Conservation (phyloP, 2,329 filamentous ascomycete genomes). For the Arthrobotrys pseudoclavata region DNA sequence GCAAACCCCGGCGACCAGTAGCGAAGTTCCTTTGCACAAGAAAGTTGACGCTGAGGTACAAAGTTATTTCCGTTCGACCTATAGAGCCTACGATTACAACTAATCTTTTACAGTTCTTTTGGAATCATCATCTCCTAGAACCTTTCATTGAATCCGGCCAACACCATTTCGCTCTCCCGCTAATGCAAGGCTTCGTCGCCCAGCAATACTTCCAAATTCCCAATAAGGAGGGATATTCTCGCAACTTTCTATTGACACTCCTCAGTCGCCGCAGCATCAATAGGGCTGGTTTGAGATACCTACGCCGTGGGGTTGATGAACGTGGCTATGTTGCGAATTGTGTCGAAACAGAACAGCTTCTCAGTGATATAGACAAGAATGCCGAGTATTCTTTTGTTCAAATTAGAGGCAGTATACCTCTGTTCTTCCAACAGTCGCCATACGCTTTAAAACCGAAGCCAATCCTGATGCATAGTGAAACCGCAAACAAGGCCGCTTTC, state of each 20-base stretch:
- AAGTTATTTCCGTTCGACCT: neutral
- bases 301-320: slow-evolving; percentile 90
- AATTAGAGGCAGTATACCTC: slow-evolving; percentile 87
- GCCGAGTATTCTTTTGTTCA: slow-evolving; percentile 90
- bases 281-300: slow-evolving; percentile 87
- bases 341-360: slow-evolving; percentile 94
- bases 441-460: slow-evolving; percentile 93
- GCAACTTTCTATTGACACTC: slow-evolving; percentile 82
- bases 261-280: slow-evolving; percentile 91
- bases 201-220: slow-evolving; percentile 66
- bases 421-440: slow-evolving; percentile 95
- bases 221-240: slow-evolving; percentile 62
- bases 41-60: slow-evolving; percentile 77
- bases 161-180: slow-evolving; percentile 78
- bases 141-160: slow-evolving; percentile 82
- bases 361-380: slow-evolving; percentile 75
- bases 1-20: slow-evolving; percentile 38
- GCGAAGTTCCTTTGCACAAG: slow-evolving; percentile 75
- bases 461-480: slow-evolving; percentile 81
- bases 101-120: slow-evolving; percentile 77
- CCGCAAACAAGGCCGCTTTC: slow-evolving; percentile 83
- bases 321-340: slow-evolving; percentile 88
- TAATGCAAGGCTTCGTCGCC: slow-evolving; percentile 95
- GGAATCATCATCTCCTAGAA: slow-evolving; percentile 82
- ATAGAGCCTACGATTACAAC: neutral